Percentiles rank a stretch among this genome's conserved stretches.
Conservation (phyloP, 768 basidiomycete species). For the Hydnomerulius pinastri region DNA sequence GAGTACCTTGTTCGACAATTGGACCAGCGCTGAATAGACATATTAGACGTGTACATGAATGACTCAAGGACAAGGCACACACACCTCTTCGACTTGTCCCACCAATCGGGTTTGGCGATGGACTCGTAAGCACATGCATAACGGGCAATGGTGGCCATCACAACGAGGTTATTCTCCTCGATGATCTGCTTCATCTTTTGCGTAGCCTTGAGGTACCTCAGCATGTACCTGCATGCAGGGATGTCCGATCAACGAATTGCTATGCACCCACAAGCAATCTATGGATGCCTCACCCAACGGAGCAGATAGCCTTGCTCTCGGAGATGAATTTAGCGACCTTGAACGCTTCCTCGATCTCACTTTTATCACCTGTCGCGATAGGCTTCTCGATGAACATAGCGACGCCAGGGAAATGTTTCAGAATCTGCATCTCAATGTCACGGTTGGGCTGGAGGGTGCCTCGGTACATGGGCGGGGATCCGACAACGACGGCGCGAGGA, state of each 20-base stretch:
- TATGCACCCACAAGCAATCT: background rate
- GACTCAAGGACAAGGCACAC: slow-evolving; percentile 21
- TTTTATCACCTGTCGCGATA: slow-evolving; percentile 74
- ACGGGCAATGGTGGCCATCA: slow-evolving; percentile 95
- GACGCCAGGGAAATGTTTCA: slow-evolving; percentile 85
- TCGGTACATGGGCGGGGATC: slow-evolving; percentile 92
- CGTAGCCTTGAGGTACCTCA: slow-evolving; percentile 90
- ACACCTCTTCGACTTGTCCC: slow-evolving; percentile 87
- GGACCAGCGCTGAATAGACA: slow-evolving; percentile 62
- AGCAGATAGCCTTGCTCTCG: slow-evolving; percentile 75
- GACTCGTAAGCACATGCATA: slow-evolving; percentile 88
- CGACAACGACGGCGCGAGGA: slow-evolving; percentile 85
- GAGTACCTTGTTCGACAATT: slow-evolving; percentile 90
- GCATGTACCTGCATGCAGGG: slow-evolving; percentile 69
- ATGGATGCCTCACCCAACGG: slow-evolving; percentile 70
- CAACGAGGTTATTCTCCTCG: slow-evolving; percentile 88
- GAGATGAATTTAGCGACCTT: slow-evolving; percentile 71
- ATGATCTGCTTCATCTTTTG: slow-evolving; percentile 98
- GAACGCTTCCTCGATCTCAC: slow-evolving; percentile 69
- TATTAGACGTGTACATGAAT: slow-evolving; percentile 4
- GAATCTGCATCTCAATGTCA: slow-evolving; percentile 85
- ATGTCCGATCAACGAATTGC: background rate
- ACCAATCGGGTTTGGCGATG: slow-evolving; percentile 86
- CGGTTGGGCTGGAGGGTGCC: slow-evolving; percentile 73
- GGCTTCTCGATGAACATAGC: slow-evolving; percentile 95